Evolutionary conservation across 106 monocot species (phyloP).

Genomic region (Triglochin maritima): DNA sequence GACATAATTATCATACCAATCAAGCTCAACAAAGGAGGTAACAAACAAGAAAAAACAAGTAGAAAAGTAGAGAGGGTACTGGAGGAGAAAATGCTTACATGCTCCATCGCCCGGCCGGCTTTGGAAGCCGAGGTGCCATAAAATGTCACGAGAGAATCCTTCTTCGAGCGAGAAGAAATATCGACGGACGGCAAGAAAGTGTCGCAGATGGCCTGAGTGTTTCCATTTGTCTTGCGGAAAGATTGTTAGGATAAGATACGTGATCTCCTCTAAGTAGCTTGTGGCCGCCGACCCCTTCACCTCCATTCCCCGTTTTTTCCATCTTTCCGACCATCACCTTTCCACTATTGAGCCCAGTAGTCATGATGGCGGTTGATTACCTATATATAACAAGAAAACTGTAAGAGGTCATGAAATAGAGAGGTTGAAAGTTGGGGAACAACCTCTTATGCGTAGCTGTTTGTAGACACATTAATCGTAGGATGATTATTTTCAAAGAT

Average conservation of each 20-base stretch:
- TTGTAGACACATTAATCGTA: too few species aligned
- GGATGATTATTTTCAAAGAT: too few species aligned
- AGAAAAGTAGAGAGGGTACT: not conserved
- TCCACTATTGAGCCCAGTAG: too few species aligned
- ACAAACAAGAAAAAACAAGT: not conserved
- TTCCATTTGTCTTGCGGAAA: slow-evolving; percentile 42
- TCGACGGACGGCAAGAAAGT: slow-evolving; percentile 51
- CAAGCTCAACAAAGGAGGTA: not conserved
- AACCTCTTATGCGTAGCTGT: too few species aligned
- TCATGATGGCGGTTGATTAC: too few species aligned
- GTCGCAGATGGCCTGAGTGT: slow-evolving; percentile 42
- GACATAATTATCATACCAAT: not conserved
- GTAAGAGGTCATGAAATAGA: too few species aligned
- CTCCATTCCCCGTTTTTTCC: too few species aligned
- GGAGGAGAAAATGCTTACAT: slow-evolving; percentile 14
- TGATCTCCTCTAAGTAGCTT: slow-evolving; percentile 9
- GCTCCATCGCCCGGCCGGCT: slow-evolving; percentile 15
- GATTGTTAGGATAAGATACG: not conserved
- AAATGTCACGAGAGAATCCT: slow-evolving; percentile 13
- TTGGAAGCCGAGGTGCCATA: slow-evolving; percentile 48
- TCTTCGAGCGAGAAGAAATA: not conserved
- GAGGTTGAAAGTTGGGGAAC: too few species aligned
- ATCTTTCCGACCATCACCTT: too few species aligned
- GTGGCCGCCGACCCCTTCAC: too few species aligned
- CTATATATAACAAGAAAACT: too few species aligned